phyloP scores from a whole-genome alignment of 495 filamentous ascomycete genomes.

The Hapsidospora chrysogenum region DNA sequence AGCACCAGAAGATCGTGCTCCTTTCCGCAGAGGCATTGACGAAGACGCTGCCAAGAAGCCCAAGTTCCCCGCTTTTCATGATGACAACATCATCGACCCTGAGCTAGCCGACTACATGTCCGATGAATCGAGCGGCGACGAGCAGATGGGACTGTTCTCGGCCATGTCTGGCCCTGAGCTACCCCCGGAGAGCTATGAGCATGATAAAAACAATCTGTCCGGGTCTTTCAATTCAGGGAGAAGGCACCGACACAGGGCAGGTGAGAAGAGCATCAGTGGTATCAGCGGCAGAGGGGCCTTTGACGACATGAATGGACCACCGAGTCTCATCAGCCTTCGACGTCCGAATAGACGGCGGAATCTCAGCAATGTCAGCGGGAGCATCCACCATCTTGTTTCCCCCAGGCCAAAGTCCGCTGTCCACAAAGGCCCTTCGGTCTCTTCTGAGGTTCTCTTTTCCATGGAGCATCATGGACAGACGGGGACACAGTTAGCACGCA shows the following conservation, averaged over 20 bases:
- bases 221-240: constrained; percentile 45
- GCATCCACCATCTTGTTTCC: constrained; percentile 46
- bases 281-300: constrained; percentile 39
- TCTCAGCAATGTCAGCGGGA: constrained; percentile 54
- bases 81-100: constrained; percentile 95
- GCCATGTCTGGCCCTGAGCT: constrained; percentile 37
- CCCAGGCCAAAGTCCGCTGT: constrained; percentile 38
- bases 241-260: constrained; percentile 53
- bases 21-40: constrained; percentile 66
- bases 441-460: constrained; percentile 22
- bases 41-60: constrained; percentile 42
- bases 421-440: constrained; percentile 21
- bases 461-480: constrained; percentile 19
- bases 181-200: constrained; percentile 26
- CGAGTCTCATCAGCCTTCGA: constrained; percentile 34
- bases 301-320: constrained; percentile 17
- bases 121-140: constrained; percentile 83
- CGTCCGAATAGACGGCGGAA: constrained; percentile 52
- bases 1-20: constrained; percentile 51
- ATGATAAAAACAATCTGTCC: constrained; percentile 29
- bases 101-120: constrained; percentile 92
- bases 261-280: constrained; percentile 50
- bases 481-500: constrained; percentile 51
- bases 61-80: constrained; percentile 81
- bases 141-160: constrained; percentile 64